Evolutionary conservation across 2,329 filamentous ascomycete genomes (phyloP), one percentile per base, ranked within the genome.

Genomic region (Alternaria angustiovoidea): DNA sequence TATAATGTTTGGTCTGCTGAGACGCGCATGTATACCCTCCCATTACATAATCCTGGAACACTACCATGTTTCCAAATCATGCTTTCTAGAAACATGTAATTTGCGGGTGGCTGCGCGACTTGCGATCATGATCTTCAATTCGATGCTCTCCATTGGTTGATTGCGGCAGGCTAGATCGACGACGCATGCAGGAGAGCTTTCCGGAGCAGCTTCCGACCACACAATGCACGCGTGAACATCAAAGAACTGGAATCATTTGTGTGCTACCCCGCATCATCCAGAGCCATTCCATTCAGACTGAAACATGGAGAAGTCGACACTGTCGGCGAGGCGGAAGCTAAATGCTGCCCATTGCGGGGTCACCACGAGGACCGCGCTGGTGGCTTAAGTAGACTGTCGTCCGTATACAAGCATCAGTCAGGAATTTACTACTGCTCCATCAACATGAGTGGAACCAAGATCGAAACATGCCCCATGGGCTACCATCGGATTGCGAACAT

Each of bases 401-500:
- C 46, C 32, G 22, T 36, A 3, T 3, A 6, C 14, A 18, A 49
- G 32, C 46, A 36, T 11, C 1, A 20, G 18, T 12, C 11, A 22
- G 4, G 22, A 16, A 38, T 4, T 7, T 14, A 7, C 16, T 22
- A 20, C 8, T 12, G 14, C 4, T 5, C 34, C 28, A n/a, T 46
- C 53, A 59, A 28, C 1, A 68, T 69, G 58, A 69, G 54, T 22
- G 62, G 59, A 49, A 61, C 60, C 1, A 64, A 64, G 7, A 56
- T 65, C 20, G 60, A 58, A 42, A 67, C 64, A 24, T 72, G 69
- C 54, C 66, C 66, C 2, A 63, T 69, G 47, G 63, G 64, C 34
- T 59, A 69, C 16, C 71, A 72, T 44, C 65, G 59, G 49, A 72
- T 72, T 7, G 54, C 65, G 20, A 73, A 72, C 42, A 73, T 72